Evolutionary conservation across 352 stramenopile genomes (phyloP), one percentile per base, ranked within the genome.

Genomic region (Pythium angustatum): DNA sequence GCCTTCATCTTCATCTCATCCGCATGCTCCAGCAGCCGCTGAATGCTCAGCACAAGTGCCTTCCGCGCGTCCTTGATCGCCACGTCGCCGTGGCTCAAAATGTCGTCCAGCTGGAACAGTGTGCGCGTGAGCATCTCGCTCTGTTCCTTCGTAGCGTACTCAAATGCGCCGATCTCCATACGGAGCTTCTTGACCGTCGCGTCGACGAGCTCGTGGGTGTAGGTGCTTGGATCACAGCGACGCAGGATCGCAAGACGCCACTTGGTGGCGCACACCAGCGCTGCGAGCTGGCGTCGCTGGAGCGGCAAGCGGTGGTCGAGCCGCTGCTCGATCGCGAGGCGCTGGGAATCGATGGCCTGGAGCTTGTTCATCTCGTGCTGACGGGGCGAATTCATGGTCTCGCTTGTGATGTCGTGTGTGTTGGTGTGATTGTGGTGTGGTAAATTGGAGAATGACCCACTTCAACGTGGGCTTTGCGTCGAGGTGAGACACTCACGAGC

Each of bases 71-170:
- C 65, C 66, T 85, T 85, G 64, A 90, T 70, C 14, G 76, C 64
- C 11, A 31, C 47, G 62, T 88, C 72, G 28, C 81, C 81, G 58
- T 79, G 66, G 68, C 81, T 90, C 49, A 88, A 38, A n/a, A 90
- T 76, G 26, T 80, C 68, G 69, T 90, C 81, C 52, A 90, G 61
- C 21, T 87, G 69, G 33, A 75, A 73, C 38, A 90, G 61, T 28
- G 78, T 66, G 4, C 75, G 76, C 10, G 81, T 90, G 2, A 90
- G 72, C 44, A 86, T 66, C 70, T 90, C 81, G 21, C 68, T 73
- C 61, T 87, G 81, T 50, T 86, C 76, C 66, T 83, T 81, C 15
- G 70, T 68, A 27, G 71, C 70, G 68, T 87, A 88, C 64, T 87
- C 76, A 52, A 86, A 88, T 21, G 77, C 74, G 50, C 76, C 79